Evolutionary conservation across 306 rosid species (phyloP).

Genomic region (Cucumis cinereus): DNA sequence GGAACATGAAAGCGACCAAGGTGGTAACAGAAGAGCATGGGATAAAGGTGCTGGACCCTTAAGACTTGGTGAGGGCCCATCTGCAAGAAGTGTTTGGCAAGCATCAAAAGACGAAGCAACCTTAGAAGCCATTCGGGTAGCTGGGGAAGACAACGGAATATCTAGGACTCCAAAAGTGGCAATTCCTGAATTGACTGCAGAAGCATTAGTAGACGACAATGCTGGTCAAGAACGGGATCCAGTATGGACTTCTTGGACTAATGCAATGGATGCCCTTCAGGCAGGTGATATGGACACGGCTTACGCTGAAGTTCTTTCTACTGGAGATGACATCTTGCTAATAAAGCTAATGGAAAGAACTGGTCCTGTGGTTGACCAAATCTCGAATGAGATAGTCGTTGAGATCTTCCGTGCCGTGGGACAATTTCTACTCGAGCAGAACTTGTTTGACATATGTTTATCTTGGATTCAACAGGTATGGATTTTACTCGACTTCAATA

Average conservation of each 20-base stretch:
- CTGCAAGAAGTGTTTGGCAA: slow-evolving; percentile 99
- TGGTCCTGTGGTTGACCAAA: slow-evolving; percentile 79
- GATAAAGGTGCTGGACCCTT: slow-evolving; percentile 67
- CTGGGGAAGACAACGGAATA: slow-evolving; percentile 81
- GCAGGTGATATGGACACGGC: slow-evolving; percentile 77
- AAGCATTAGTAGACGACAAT: slow-evolving; percentile 63
- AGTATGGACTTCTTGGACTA: slow-evolving; percentile 81
- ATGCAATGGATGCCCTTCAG: slow-evolving; percentile 89
- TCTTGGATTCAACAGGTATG: slow-evolving; percentile 95
- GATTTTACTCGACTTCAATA: background rate
- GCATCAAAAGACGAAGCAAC: slow-evolving; percentile 99
- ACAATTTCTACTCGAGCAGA: slow-evolving; percentile 64
- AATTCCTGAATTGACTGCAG: slow-evolving; percentile 73
- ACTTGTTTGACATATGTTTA: slow-evolving; percentile 68
- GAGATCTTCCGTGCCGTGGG: slow-evolving; percentile 64
- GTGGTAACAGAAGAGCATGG: slow-evolving; percentile 82
- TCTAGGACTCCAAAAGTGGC: slow-evolving; percentile 68
- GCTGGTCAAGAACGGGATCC: slow-evolving; percentile 70
- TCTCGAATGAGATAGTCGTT: slow-evolving; percentile 58
- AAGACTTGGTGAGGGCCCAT: slow-evolving; percentile 93
- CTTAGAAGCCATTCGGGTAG: slow-evolving; percentile 87
- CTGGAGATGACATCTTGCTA: slow-evolving; percentile 75
- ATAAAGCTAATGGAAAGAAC: slow-evolving; percentile 87
- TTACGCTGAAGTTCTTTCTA: slow-evolving; percentile 65
- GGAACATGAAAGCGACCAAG: slow-evolving; percentile 62